Base-by-base conservation (phyloP, 768 basidiomycete genomes). In the Hydnomerulius pinastri region DNA sequence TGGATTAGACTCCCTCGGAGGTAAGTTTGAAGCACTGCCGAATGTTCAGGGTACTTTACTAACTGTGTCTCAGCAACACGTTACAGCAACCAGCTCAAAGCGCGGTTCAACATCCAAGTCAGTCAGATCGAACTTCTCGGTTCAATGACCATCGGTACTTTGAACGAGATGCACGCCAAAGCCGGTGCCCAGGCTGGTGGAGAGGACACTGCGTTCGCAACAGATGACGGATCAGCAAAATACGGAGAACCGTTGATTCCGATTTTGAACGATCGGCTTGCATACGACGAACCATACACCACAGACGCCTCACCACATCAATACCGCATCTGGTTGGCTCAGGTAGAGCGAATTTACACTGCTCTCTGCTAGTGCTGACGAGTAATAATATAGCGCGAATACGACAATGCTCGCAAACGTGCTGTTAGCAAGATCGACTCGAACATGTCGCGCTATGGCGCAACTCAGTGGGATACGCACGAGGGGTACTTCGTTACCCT, bases 321-420 rank as follows among this genome's bases (percentile, higher is more conserved):
- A n/a, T n/a, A n/a, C n/a, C 56, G 56, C 13, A 57, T 57, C 45
- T 57, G 56, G 56, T 39, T 57, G 41, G 56, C 56, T 13, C 56
- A 57, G 53, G 56, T 54, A n/a, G n/a, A n/a, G n/a, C n/a, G 27
- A 11, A 42, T 35, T 23, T n/a, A 46, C 23, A 28, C 21, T 24
- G 17, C 7, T 11, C 13, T 37, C 27, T 35, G 51, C 18, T 38
- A 25, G 32, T 13, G n/a, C 39, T 42, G 4, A 44, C 25, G 37
- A 7, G 6, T 36, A 27, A 27, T 10, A 10, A 4, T 43, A 6
- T 41, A 57, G 56, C 39, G 37, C 29, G 52, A 57, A 36, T 57
- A 50, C 38, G 56, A 57, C 36, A 54, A 57, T 41, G 51, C 52
- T 30, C 51, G 52, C 36, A 57, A 50, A 36, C 47, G 53, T 15